Base-by-base conservation (phyloP, 192 early-diverging fungal genomes). In the Coemansia sp. region DNA sequence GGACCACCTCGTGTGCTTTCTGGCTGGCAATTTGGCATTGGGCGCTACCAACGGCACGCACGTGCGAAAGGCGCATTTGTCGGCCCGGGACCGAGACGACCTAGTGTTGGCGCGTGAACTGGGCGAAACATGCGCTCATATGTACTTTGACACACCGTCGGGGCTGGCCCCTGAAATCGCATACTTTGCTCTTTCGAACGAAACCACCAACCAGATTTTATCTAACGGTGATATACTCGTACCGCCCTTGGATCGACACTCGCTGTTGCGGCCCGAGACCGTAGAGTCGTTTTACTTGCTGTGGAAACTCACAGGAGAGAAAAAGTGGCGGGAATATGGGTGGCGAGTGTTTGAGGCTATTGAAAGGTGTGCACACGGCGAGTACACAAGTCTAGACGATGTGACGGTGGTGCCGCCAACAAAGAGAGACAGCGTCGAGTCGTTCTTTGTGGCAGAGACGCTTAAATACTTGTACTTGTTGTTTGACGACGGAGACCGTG, bases 1-100 rank as follows among this genome's bases (percentile, higher is more conserved):
- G 93, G 94, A 96, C 74, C 95, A 98, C 65, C 84, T 98, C 6
- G 94, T 94, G 10, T 98, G 95, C 73, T 98, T 95, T 73, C 68
- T 94, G 13, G 90, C 29, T 4, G 81, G 81, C 13, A 75, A 67
- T 23, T 55, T 83, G 20, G 81, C 75, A 0, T 61, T 83, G 39
- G 75, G 75, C 26, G 75, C 81, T 10, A 83, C 81, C 2, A 47
- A 57, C 18, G 75, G 75, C 49, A 32, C 55, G 5, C 32, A 67
- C 0, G 57, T 79, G 4, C 22, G 61, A 1, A 37, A 72, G 4
- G 12, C 16, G 13, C n/a, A 24, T 2, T 32, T 65, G 2, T 45
- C 38, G 4, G 65, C 61, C 4, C 65, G 62, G 18, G 65, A 71
- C 51, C 80, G 83, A 24, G 84, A 88, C 52, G 90, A 92, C 58